Percentiles rank a stretch among this genome's conserved stretches.
phyloP scores from a whole-genome alignment of 305 asterid genomes.

The Petunia hybrid region DNA sequence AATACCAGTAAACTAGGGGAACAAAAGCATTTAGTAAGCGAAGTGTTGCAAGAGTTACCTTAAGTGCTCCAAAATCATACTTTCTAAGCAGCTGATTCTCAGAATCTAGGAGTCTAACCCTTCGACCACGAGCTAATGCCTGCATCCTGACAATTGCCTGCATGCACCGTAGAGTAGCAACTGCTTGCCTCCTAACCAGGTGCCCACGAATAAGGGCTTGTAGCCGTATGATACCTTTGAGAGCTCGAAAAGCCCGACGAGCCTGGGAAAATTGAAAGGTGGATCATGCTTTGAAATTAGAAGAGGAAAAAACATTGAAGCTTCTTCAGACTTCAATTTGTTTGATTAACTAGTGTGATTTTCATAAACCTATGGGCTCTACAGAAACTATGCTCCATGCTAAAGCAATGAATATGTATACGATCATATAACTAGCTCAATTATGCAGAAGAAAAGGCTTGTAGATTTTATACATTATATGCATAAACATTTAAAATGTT shows the following conservation, averaged over 20 bases:
- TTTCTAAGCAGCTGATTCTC: conserved; percentile 42
- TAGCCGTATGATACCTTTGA: conserved; percentile 93
- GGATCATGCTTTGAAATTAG: conserved; percentile 23
- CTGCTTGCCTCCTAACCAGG: conserved; percentile 96
- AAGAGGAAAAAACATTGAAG: not conserved
- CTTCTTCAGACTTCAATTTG: not conserved
- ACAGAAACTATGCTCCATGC: not conserved
- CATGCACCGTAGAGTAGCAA: conserved; percentile 86
- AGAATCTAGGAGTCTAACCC: conserved; percentile 57
- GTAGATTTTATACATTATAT: not conserved
- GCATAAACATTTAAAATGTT: conserved; percentile 3
- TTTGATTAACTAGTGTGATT: not conserved
- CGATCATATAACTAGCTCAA: not conserved
- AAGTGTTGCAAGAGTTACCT: conserved; percentile 42
- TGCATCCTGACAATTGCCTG: conserved; percentile 81
- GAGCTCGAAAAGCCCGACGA: conserved; percentile 97
- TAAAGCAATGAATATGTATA: conserved; percentile 7
- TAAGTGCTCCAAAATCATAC: conserved; percentile 41
- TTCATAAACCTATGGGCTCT: not conserved
- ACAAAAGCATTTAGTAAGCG: conserved; percentile 3
- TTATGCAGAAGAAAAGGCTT: not conserved
- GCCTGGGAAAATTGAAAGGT: conserved; percentile 55
- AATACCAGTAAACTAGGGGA: not conserved
- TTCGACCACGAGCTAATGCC: conserved; percentile 87
- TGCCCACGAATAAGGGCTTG: conserved; percentile 99